These are phyloP conservation scores for Zea luxurians DNA, from an alignment of 176 grass and related monocot genomes.

Conservation along the genomic window DNA sequence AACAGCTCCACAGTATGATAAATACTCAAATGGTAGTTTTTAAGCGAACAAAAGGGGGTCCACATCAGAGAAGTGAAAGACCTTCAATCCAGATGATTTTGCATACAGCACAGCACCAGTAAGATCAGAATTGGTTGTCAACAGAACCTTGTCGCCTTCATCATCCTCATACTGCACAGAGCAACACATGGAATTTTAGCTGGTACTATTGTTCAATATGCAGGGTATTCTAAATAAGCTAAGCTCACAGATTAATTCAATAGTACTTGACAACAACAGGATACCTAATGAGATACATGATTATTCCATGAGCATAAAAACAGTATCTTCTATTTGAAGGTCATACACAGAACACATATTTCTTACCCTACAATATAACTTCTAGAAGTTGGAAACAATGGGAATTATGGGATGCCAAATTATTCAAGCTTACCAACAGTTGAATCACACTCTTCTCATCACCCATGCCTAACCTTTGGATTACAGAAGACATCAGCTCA, in stretches of 20 bases:
- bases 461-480: constrained; percentile 54
- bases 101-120: constrained; percentile 60
- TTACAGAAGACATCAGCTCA: constrained; percentile 62
- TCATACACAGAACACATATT: constrained; percentile 8
- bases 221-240: neutral
- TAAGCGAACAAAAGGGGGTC: constrained; percentile 6
- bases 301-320: neutral
- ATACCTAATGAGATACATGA: constrained; percentile 19
- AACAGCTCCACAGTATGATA: neutral
- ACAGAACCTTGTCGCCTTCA: constrained; percentile 81
- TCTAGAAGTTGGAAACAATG: neutral
- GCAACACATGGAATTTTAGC: constrained; percentile 31
- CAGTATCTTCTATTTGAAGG: neutral
- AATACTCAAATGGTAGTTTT: neutral
- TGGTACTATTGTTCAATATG: neutral
- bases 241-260: neutral
- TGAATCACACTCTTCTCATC: constrained; percentile 52
- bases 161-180: constrained; percentile 86
- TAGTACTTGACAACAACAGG: neutral
- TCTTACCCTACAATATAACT: constrained; percentile 1
- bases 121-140: constrained; percentile 82
- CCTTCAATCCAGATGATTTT: constrained; percentile 78
- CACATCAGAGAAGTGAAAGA: constrained; percentile 36
- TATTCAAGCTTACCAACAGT: constrained; percentile 66
- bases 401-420: neutral